A percentile compares a stretch with the other conserved stretches of the same genome.
Conservation (phyloP, 768 basidiomycete species). For the Boletus insuetus region DNA sequence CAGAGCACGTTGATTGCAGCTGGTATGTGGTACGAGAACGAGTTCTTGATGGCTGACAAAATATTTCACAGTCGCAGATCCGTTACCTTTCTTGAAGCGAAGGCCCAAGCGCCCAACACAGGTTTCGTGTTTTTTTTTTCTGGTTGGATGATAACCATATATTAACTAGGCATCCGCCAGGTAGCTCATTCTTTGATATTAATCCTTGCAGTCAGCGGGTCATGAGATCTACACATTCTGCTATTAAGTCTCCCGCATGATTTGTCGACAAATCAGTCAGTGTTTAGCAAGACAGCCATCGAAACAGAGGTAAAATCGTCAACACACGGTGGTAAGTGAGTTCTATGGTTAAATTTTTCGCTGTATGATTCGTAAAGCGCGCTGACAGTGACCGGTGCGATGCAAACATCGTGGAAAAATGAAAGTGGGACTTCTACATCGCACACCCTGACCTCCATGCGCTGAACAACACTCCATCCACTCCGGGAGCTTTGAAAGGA, state of each 20-base stretch:
- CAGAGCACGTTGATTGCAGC: too few species aligned
- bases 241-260: background rate
- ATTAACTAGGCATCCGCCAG: too few species aligned
- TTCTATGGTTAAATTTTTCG: background rate
- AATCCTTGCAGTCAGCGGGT: background rate
- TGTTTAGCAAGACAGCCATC: too few species aligned
- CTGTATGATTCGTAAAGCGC: background rate
- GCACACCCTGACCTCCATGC: slow-evolving; percentile 1
- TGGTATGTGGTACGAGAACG: too few species aligned
- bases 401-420: slow-evolving; percentile 4
- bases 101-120: too few species aligned
- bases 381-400: background rate
- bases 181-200: too few species aligned
- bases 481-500: background rate
- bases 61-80: too few species aligned
- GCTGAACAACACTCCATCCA: background rate
- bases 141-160: background rate
- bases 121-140: background rate
- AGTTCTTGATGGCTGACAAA: too few species aligned
- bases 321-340: too few species aligned
- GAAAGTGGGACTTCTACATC: background rate
- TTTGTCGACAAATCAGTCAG: too few species aligned
- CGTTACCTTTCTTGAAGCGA: too few species aligned
- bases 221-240: background rate
- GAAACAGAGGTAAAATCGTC: too few species aligned